A percentile compares a stretch with the other conserved stretches of the same genome.
Evolutionary conservation across 768 basidiomycete genomes (phyloP).

Genomic region (Pilatotrama ljubarskyi): DNA sequence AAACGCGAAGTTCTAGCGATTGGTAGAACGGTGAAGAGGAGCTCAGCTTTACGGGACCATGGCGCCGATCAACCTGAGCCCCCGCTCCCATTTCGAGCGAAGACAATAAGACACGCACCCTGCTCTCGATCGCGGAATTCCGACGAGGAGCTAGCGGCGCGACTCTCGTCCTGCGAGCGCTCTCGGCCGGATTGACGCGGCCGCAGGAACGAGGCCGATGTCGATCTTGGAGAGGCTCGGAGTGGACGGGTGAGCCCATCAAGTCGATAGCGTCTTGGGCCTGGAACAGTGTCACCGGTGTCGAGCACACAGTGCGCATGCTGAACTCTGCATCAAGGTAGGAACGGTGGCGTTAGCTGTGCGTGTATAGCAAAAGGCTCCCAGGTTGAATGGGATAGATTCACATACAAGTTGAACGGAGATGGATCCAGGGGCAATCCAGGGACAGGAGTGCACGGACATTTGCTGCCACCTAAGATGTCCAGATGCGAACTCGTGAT

Average conservation of each 20-base stretch:
- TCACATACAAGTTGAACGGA: background rate
- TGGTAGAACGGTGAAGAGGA: background rate
- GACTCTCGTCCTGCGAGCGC: background rate
- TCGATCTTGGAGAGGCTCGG: background rate
- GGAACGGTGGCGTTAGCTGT: conserved; percentile 8
- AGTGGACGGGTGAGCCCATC: background rate
- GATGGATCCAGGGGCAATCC: background rate
- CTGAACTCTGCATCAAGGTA: background rate
- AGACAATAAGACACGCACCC: conserved; percentile 15
- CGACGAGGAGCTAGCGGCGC: background rate
- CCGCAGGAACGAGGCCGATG: background rate
- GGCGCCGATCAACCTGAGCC: conserved; percentile 7
- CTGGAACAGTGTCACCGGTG: background rate
- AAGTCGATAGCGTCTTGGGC: background rate
- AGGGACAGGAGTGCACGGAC: background rate
- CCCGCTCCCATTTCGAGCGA: conserved; percentile 9
- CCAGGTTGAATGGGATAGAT: background rate
- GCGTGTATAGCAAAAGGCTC: background rate
- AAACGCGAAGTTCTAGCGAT: background rate
- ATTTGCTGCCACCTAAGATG: background rate
- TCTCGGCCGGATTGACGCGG: background rate
- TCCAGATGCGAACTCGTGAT: conserved; percentile 1
- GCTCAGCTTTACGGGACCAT: background rate
- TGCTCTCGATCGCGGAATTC: background rate
- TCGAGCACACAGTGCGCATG: background rate